phyloP scores from a whole-genome alignment of 1,139 yeast genomes.

The Lodderomyces beijingensis region DNA sequence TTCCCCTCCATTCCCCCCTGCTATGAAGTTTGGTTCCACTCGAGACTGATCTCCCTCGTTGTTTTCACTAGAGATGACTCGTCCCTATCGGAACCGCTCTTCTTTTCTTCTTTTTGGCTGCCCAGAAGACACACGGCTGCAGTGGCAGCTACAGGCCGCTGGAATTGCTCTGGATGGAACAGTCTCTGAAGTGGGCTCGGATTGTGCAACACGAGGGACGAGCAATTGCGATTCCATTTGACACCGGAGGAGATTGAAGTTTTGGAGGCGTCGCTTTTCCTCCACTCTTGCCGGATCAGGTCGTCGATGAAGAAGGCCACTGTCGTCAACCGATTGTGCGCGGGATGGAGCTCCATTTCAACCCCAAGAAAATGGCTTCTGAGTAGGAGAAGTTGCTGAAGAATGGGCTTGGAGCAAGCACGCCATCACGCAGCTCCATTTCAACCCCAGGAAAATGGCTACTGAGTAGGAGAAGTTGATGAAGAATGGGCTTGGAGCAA shows the following conservation, averaged over 20 bases:
- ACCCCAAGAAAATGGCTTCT: conserved; percentile 71
- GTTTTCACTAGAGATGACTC: too few species aligned
- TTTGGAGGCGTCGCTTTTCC: conserved; percentile 79
- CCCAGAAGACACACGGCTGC: too few species aligned
- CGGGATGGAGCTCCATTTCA: conserved; percentile 75
- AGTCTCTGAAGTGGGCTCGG: too few species aligned
- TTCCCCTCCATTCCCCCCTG: too few species aligned
- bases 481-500: conserved; percentile 66
- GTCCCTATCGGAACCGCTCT: too few species aligned
- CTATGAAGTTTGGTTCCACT: too few species aligned
- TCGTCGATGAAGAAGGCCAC: conserved; percentile 88
- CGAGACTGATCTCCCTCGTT: too few species aligned
- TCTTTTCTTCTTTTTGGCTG: too few species aligned
- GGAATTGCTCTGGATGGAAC: too few species aligned
- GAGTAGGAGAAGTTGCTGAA: conserved; percentile 75
- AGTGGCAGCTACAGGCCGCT: too few species aligned
- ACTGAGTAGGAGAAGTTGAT: conserved; percentile 75
- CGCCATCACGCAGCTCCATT: conserved; percentile 92
- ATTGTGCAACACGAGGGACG: too few species aligned
- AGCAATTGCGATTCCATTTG: conserved; percentile 54
- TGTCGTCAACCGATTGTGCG: conserved; percentile 67
- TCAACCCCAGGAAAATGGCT: conserved; percentile 75
- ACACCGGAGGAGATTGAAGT: conserved; percentile 65
- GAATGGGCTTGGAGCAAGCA: conserved; percentile 68
- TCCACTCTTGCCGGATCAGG: conserved; percentile 75